A percentile compares a stretch with the other conserved stretches of the same genome.
Evolutionary conservation across 139 green algal genomes (phyloP).

Genomic region (Pleodorina starrii): DNA sequence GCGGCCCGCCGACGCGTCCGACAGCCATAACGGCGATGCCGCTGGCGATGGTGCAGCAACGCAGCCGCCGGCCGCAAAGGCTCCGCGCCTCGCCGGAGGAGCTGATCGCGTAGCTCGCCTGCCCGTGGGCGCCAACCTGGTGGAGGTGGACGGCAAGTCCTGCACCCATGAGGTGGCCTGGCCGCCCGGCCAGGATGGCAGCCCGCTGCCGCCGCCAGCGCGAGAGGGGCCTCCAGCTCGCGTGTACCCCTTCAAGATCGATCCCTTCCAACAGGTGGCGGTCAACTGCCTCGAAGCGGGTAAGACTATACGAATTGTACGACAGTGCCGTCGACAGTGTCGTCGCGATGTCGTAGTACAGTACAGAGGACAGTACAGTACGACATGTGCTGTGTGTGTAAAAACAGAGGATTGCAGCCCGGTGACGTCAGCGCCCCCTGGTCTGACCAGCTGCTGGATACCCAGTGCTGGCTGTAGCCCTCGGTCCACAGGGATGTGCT

Average conservation of each 20-base stretch:
- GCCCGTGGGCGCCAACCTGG: conserved; percentile 56
- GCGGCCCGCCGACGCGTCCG: not conserved
- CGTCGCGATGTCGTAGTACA: too few species aligned
- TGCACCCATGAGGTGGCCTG: conserved; percentile 90
- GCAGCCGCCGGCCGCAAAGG: conserved; percentile 4
- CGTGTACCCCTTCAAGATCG: conserved; percentile 90
- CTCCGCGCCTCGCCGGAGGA: not conserved
- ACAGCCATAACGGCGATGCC: not conserved
- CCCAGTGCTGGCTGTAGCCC: too few species aligned
- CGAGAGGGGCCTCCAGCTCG: conserved; percentile 69
- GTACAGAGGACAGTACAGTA: too few species aligned
- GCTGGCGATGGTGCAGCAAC: not conserved
- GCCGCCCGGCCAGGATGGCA: conserved; percentile 71
- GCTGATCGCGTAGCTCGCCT: conserved; percentile 56
- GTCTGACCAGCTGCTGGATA: too few species aligned
- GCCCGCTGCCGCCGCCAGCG: conserved; percentile 60
- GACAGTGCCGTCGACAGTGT: too few species aligned
- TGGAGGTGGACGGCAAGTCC: conserved; percentile 80
- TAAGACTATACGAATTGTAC: too few species aligned
- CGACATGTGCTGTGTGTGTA: too few species aligned
- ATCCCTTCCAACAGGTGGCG: conserved; percentile 89
- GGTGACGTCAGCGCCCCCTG: too few species aligned
- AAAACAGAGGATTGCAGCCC: too few species aligned
- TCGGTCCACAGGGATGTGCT: too few species aligned
- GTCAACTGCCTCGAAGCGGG: conserved; percentile 89